phyloP scores from a whole-genome alignment of 441 rosid species.

The Bocquillonia castaneifolia region DNA sequence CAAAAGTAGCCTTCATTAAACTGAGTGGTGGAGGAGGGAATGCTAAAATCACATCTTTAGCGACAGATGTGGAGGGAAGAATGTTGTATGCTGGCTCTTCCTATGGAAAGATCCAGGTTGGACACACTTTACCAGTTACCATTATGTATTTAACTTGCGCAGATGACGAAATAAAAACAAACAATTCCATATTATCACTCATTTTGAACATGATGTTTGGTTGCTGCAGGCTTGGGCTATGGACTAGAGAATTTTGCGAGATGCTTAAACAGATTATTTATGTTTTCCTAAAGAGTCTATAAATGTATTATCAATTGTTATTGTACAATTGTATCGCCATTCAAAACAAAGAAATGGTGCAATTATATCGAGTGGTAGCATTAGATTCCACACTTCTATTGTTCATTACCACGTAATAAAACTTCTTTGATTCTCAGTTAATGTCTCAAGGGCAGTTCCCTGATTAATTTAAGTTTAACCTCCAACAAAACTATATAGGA shows the following conservation, averaged over 20 bases:
- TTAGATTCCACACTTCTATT: no score
- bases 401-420: no score
- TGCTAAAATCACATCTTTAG: slow-evolving; percentile 39
- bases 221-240: slow-evolving; percentile 48
- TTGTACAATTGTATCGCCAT: no score
- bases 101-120: slow-evolving; percentile 61
- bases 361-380: no score
- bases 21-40: slow-evolving; percentile 27
- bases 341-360: no score
- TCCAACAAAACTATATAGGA: neutral
- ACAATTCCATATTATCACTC: neutral
- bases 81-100: slow-evolving; percentile 54
- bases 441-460: no score
- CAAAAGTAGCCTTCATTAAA: slow-evolving; percentile 36
- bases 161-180: no score
- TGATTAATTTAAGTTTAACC: no score
- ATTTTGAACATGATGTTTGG: neutral
- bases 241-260: slow-evolving; percentile 24
- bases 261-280: no score
- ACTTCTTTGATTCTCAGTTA: no score
- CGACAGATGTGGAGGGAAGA: slow-evolving; percentile 37
- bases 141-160: neutral
- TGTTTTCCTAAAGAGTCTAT: neutral
- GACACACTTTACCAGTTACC: neutral
- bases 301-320: neutral